These are phyloP conservation scores for Fusarium austroafricanum DNA, from an alignment of 2,329 filamentous ascomycete species.

Conservation along the genomic window DNA sequence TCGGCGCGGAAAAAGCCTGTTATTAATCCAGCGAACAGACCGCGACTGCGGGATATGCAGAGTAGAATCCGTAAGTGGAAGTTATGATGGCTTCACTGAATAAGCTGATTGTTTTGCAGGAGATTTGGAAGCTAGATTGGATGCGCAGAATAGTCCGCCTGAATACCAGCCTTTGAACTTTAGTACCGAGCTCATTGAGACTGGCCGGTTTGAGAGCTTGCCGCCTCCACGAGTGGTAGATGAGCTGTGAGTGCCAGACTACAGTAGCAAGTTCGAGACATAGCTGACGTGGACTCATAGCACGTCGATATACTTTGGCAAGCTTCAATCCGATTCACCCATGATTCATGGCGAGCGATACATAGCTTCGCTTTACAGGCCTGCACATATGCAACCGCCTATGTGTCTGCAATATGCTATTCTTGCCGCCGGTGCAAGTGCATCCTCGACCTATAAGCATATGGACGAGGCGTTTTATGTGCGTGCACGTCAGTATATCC, in stretches of 20 bases:
- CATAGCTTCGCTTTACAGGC: conserved; percentile 73
- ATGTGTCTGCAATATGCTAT: conserved; percentile 85
- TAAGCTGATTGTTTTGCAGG: background rate
- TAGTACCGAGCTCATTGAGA: conserved; percentile 29
- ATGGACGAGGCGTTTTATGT: conserved; percentile 82
- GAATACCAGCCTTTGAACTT: background rate
- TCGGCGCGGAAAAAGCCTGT: conserved; percentile 24
- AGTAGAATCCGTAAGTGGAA: conserved; percentile 17
- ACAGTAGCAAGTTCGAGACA: rapidly evolving
- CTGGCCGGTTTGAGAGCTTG: conserved; percentile 30
- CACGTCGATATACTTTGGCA: conserved; percentile 71
- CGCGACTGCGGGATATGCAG: conserved; percentile 28
- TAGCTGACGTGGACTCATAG: background rate
- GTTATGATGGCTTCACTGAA: too few species aligned
- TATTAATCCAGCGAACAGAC: conserved; percentile 20
- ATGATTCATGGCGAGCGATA: conserved; percentile 82
- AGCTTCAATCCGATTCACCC: conserved; percentile 75
- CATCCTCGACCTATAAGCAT: conserved; percentile 73
- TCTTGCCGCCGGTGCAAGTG: conserved; percentile 77
- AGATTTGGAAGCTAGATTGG: conserved; percentile 53
- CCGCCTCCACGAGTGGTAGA: conserved; percentile 31
- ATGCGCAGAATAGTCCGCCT: conserved; percentile 8
- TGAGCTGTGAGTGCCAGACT: conserved; percentile 21
- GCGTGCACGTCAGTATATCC: conserved; percentile 82
- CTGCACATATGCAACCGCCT: conserved; percentile 80